Percentiles rank a stretch among this genome's conserved stretches.
phyloP scores from a whole-genome alignment of 139 green algal species.

The Chlamydomonas eustigma region DNA sequence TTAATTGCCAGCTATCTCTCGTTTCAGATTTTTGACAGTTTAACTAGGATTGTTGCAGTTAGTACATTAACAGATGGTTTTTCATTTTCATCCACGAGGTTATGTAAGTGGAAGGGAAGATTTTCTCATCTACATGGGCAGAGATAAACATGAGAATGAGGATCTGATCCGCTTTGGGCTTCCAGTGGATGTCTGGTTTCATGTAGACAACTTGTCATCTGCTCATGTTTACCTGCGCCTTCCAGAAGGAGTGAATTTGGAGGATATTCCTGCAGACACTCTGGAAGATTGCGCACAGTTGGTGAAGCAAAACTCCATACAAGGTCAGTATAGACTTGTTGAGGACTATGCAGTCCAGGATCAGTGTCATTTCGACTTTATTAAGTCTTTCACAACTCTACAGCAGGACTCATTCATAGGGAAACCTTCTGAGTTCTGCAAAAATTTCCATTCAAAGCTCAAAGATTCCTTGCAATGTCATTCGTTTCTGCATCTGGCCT shows the following conservation, averaged over 20 bases:
- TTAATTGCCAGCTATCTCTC: too few species aligned
- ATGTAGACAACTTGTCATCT: slow-evolving; percentile 91
- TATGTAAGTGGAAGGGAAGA: slow-evolving; percentile 56
- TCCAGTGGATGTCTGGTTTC: slow-evolving; percentile 80
- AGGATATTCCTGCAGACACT: slow-evolving; percentile 75
- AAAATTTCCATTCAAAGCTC: too few species aligned
- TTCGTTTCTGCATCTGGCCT: too few species aligned
- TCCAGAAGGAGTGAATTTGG: slow-evolving; percentile 51
- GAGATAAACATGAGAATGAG: slow-evolving; percentile 87
- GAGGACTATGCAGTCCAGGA: too few species aligned
- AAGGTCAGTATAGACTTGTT: slow-evolving; percentile 40
- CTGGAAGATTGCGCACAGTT: slow-evolving; percentile 91
- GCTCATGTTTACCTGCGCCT: slow-evolving; percentile 96
- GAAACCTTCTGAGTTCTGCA: too few species aligned
- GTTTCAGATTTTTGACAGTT: too few species aligned
- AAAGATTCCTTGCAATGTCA: too few species aligned
- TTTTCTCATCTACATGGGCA: slow-evolving; percentile 87
- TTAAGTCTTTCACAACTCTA: too few species aligned
- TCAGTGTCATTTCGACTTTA: too few species aligned
- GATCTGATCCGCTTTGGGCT: slow-evolving; percentile 81
- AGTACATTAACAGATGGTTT: slow-evolving; percentile 91
- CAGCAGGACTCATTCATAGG: too few species aligned
- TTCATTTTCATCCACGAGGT: slow-evolving; percentile 74
- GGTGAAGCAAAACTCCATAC: slow-evolving; percentile 96
- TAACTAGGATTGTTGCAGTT: too few species aligned